Evolutionary conservation across 1,284 basidiomycete species (phyloP), one percentile per base, ranked within the genome.

Genomic region (Sanghuangporus baumii): DNA sequence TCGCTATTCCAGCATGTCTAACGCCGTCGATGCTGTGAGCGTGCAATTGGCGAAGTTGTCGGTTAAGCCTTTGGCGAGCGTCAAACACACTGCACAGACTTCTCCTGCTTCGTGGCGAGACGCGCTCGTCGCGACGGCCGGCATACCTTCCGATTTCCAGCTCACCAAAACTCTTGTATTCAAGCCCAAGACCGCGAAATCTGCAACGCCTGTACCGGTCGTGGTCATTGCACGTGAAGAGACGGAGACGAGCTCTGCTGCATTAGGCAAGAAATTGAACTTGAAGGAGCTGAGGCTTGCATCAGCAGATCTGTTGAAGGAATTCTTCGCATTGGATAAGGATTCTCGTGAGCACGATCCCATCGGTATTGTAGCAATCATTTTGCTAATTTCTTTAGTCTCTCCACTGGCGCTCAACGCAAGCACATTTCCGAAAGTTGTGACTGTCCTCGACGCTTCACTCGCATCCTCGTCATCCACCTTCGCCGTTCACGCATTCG

Each of bases 101-200:
- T 89, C 88, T 51, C 89, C 87, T 0, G 80, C 83, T 1, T 73
- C 82, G 51, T 93, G 90, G 91, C 81, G 81, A 67, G 83, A 86
- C 57, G 81, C 84, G 41, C 74, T 93, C 68, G 74, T 78, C 31
- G 77, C 80, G 36, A 52, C 60, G 20, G 56, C 64, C 12, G 59
- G 66, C 12, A 63, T 62, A 23, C 88, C 90, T 1, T 72, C 76
- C 57, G 75, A 78, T 6, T 91, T 88, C 71, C 82, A 90, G 71
- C 79, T 91, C 67, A 81, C 89, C 73, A 94, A 94, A 75, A 91
- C 88, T 40, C 84, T 94, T 68, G 89, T 94, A 60, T 94, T 91
- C 84, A 94, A 94, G 72, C 92, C 93, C 41, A 94, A 94, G 76
- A 94, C 94, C 1, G 90, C 94, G 55, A 97, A 97, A 76, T 83